Evolutionary conservation across 371 early-diverging fungal genomes (phyloP).

Genomic region (Chytridium lagenaria): DNA sequence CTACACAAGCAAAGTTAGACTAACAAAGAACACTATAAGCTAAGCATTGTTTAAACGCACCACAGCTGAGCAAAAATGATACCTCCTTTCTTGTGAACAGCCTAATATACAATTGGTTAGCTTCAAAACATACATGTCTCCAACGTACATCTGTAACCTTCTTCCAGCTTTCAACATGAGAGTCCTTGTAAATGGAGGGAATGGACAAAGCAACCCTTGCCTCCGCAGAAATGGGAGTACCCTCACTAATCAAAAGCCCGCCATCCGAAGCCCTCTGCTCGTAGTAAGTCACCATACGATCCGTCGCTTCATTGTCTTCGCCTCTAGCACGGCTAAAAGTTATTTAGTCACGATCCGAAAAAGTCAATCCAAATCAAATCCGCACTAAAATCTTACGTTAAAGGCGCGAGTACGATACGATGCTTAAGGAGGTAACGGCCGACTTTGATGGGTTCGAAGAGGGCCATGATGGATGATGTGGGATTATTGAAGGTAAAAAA

Average conservation of each 20-base stretch:
- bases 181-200: slow-evolving; percentile 55
- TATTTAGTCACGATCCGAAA: too few species aligned
- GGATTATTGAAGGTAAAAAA: too few species aligned
- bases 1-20: slow-evolving; percentile 8
- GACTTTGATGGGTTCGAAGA: slow-evolving; percentile 47
- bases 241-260: slow-evolving; percentile 59
- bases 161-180: slow-evolving; percentile 65
- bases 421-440: slow-evolving; percentile 52
- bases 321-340: slow-evolving; percentile 31
- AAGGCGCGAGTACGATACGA: slow-evolving; percentile 61
- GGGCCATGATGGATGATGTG: too few species aligned
- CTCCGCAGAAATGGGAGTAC: slow-evolving; percentile 46
- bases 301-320: slow-evolving; percentile 42
- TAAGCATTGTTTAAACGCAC: slow-evolving; percentile 30
- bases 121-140: background rate
- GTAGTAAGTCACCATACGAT: slow-evolving; percentile 60
- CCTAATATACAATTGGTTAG: slow-evolving; percentile 11
- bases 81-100: slow-evolving; percentile 64
- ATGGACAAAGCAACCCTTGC: slow-evolving; percentile 6
- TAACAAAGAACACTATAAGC: background rate
- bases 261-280: slow-evolving; percentile 62
- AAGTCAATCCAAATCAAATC: too few species aligned
- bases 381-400: too few species aligned
- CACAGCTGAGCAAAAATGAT: slow-evolving; percentile 66
- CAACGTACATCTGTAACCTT: slow-evolving; percentile 46